Evolutionary conservation across 441 rosid species (phyloP).

Genomic region (Euphorbia celastroides): DNA sequence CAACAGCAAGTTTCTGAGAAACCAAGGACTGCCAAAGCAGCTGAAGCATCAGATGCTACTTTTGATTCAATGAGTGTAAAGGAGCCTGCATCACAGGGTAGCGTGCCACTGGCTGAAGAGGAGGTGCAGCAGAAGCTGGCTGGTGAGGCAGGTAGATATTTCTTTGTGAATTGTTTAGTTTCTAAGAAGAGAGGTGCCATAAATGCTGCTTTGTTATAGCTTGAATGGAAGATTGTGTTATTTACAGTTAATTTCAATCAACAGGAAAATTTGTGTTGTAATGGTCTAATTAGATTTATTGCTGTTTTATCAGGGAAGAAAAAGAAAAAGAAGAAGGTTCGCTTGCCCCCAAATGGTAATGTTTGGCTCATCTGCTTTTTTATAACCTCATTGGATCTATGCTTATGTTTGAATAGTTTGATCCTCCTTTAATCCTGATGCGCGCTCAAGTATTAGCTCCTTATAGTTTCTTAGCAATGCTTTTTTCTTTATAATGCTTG

Average conservation of each 20-base stretch:
- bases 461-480: slow-evolving; percentile 3
- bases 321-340: slow-evolving; percentile 89
- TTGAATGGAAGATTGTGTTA: neutral
- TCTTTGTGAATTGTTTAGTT: slow-evolving; percentile 1
- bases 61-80: slow-evolving; percentile 62
- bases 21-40: slow-evolving; percentile 38
- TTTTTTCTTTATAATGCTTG: neutral
- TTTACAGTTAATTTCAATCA: neutral
- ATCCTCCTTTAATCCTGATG: neutral
- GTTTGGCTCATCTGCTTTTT: neutral
- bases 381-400: neutral
- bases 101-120: slow-evolving; percentile 67
- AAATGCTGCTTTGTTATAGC: neutral
- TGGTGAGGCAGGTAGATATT: slow-evolving; percentile 71
- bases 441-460: slow-evolving; percentile 9
- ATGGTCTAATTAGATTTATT: neutral
- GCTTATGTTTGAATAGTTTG: neutral
- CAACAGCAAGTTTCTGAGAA: slow-evolving; percentile 42
- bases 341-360: slow-evolving; percentile 57
- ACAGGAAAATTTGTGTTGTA: neutral
- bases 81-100: slow-evolving; percentile 76
- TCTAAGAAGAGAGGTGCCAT: neutral
- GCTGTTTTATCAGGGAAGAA: slow-evolving; percentile 55
- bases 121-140: slow-evolving; percentile 85
- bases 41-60: slow-evolving; percentile 73